Percentiles rank a stretch among this genome's conserved stretches.
Evolutionary conservation across 768 basidiomycete species (phyloP).

Genomic region (Pisolithus albus): DNA sequence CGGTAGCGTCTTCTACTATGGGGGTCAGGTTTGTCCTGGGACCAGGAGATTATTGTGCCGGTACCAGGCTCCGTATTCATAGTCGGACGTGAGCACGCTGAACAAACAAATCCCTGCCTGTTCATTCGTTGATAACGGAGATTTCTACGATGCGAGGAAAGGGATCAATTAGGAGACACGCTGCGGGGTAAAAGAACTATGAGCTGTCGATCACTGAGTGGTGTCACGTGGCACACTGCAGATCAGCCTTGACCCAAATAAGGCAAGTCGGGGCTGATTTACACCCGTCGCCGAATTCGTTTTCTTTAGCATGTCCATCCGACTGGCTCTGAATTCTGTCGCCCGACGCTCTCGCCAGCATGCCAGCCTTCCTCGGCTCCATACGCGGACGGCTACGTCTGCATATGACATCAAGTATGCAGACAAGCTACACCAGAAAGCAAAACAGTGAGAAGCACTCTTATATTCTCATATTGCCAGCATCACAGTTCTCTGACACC

Average conservation of each 20-base stretch:
- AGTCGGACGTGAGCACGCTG: not conserved
- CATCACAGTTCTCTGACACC: slow-evolving; percentile 12
- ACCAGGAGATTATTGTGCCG: not conserved
- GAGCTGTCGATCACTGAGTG: too few relatives aligned
- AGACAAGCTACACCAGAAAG: slow-evolving; percentile 51
- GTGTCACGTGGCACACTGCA: too few relatives aligned
- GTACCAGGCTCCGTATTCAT: not conserved
- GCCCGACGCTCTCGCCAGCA: not conserved
- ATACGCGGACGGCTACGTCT: slow-evolving; percentile 3
- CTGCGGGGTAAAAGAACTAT: too few relatives aligned
- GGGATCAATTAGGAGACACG: not conserved
- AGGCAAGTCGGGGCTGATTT: not conserved
- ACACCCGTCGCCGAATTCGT: not conserved
- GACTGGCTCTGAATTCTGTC: not conserved
- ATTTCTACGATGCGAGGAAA: not conserved
- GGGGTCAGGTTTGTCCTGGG: not conserved
- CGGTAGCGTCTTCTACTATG: not conserved
- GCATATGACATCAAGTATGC: slow-evolving; percentile 33
- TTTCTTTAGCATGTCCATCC: not conserved
- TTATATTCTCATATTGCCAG: slow-evolving; percentile 1
- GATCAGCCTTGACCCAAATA: not conserved
- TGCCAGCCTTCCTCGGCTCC: slow-evolving; percentile 4
- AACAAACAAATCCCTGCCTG: not conserved
- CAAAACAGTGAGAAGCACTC: slow-evolving; percentile 50
- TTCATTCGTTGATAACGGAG: not conserved